These are phyloP conservation scores for Pythium chondricola DNA, from an alignment of 352 stramenopile genomes.

Conservation along the genomic window DNA sequence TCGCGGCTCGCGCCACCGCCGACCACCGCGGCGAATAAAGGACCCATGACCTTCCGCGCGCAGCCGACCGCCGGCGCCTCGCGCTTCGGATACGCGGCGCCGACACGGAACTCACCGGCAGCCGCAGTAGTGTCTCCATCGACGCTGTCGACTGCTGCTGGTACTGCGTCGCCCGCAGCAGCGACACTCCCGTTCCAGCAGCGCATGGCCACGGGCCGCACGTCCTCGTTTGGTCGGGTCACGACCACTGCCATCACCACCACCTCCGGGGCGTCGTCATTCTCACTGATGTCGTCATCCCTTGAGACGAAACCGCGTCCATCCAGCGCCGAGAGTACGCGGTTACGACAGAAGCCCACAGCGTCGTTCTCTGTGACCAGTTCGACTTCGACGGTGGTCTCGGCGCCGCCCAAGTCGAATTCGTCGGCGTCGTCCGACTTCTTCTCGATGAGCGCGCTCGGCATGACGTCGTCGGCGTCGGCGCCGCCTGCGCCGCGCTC, in stretches of 20 bases:
- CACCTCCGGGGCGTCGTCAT: too few species aligned
- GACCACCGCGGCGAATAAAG: not conserved
- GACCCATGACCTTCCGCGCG: conserved; percentile 2
- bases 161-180: too few species aligned
- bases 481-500: not conserved
- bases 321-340: conserved; percentile 43
- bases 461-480: not conserved
- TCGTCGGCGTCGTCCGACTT: conserved; percentile 1
- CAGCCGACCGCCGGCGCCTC: not conserved
- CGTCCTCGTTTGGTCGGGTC: conserved; percentile 13
- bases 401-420: too few species aligned
- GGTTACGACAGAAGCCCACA: conserved; percentile 48
- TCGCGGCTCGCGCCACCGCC: conserved; percentile 14
- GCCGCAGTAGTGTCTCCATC: not conserved
- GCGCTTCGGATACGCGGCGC: conserved; percentile 16
- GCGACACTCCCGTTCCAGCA: not conserved
- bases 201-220: conserved; percentile 14
- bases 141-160: not conserved
- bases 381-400: not conserved
- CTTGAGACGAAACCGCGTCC: conserved; percentile 21
- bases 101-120: not conserved
- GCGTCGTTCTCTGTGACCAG: conserved; percentile 7
- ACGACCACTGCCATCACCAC: conserved; percentile 1
- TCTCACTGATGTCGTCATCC: not conserved
- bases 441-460: not conserved